Conservation (phyloP, 371 early-diverging fungal genomes). For the Capillidium heterosporum region DNA sequence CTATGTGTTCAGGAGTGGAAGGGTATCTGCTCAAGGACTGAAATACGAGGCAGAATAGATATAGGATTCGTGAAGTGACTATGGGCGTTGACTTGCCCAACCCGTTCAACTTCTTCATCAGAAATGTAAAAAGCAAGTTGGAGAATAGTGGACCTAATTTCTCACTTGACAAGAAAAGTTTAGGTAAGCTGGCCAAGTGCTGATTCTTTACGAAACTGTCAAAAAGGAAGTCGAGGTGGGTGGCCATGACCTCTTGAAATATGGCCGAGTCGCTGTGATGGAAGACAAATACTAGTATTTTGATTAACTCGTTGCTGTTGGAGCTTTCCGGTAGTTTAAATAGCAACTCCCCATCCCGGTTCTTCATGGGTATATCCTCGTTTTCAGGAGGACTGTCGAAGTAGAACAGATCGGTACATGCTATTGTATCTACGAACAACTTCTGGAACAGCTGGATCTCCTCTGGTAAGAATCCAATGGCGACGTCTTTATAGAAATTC, state of each 20-base stretch:
- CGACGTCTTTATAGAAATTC: background rate
- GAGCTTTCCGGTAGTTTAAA: background rate
- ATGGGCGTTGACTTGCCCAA: slow-evolving; percentile 60
- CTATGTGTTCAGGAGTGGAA: slow-evolving; percentile 71
- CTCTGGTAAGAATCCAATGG: background rate
- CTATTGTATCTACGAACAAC: background rate
- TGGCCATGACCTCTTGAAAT: slow-evolving; percentile 7
- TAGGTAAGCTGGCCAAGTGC: slow-evolving; percentile 66
- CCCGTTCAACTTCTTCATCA: slow-evolving; percentile 66
- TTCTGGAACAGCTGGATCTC: background rate
- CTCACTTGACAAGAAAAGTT: slow-evolving; percentile 72
- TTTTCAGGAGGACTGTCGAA: background rate
- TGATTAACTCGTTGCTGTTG: slow-evolving; percentile 8
- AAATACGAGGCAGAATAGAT: slow-evolving; percentile 84
- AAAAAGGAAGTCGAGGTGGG: slow-evolving; percentile 29
- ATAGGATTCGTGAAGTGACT: slow-evolving; percentile 62
- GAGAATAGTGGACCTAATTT: slow-evolving; percentile 58
- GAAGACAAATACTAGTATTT: slow-evolving; percentile 33
- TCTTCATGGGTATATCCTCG: background rate
- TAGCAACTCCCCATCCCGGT: background rate
- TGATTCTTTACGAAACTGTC: slow-evolving; percentile 63
- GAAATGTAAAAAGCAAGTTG: slow-evolving; percentile 51
- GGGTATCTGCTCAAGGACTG: slow-evolving; percentile 88
- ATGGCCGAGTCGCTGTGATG: slow-evolving; percentile 47
- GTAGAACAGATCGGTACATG: background rate